phyloP scores from a whole-genome alignment of 192 early-diverging fungal species.

The Fimicolochytrium jonesii region DNA sequence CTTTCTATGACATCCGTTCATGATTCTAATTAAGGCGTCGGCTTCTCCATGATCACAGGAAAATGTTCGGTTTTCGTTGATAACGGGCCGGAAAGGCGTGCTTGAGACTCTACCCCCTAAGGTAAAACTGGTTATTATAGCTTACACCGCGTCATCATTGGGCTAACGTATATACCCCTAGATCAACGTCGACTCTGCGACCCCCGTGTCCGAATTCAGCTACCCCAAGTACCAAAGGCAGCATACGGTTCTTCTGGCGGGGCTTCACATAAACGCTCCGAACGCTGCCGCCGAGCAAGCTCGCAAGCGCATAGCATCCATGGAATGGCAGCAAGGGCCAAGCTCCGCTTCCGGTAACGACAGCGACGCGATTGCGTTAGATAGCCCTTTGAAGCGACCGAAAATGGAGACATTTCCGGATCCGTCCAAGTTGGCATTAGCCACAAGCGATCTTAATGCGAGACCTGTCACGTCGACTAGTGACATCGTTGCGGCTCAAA shows the following conservation, averaged over 20 bases:
- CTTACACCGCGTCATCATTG: not conserved
- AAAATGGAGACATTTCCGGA: no score
- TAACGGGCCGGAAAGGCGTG: conserved; percentile 13
- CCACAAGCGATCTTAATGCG: no score
- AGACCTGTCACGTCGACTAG: no score
- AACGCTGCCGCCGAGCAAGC: not conserved
- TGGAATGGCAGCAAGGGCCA: no score
- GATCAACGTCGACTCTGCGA: not conserved
- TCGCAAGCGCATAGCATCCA: no score
- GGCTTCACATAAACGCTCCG: not conserved
- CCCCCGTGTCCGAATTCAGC: not conserved
- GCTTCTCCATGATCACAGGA: not conserved
- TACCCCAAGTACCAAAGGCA: no score
- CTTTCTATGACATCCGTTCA: not conserved
- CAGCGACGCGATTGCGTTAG: no score
- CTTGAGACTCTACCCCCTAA: conserved; percentile 6
- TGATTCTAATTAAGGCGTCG: not conserved
- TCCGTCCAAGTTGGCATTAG: no score
- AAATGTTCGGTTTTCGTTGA: conserved; percentile 11
- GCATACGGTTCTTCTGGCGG: conserved; percentile 7
- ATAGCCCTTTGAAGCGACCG: no score
- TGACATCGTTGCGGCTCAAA: no score
- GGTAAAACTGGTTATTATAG: not conserved
- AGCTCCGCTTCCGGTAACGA: no score
- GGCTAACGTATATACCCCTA: not conserved